Evolutionary conservation across 2,329 filamentous ascomycete species (phyloP).

Genomic region (Bipolaris gigantea): DNA sequence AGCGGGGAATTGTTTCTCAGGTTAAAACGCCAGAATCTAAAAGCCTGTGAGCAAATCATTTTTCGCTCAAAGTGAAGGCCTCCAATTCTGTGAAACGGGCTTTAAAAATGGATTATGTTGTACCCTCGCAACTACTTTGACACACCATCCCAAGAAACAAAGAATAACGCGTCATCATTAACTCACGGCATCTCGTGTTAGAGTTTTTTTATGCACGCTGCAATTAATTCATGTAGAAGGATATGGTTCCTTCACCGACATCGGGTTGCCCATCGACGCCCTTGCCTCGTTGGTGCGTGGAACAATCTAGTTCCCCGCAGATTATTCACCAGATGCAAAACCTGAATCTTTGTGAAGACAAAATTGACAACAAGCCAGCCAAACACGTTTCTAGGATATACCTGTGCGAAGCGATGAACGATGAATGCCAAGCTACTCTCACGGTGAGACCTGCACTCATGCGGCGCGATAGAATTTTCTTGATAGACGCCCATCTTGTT

Average conservation of each 20-base stretch:
- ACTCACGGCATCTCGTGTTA: accelerated
- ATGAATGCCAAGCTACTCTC: neutral
- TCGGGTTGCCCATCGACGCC: too few species aligned
- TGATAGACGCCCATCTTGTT: neutral
- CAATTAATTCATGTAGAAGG: too few species aligned
- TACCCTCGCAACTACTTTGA: neutral
- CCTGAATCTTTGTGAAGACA: too few species aligned
- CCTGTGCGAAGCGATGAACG: neutral
- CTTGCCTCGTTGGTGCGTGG: too few species aligned
- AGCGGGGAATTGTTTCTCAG: neutral
- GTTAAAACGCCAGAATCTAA: neutral
- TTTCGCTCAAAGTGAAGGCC: neutral
- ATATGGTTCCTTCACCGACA: too few species aligned
- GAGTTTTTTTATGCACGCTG: too few species aligned
- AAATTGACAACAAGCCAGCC: too few species aligned
- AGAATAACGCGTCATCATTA: too few species aligned
- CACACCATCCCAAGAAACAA: too few species aligned
- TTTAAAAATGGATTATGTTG: neutral
- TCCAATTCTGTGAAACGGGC: neutral
- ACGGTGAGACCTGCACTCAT: neutral
- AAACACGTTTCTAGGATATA: too few species aligned
- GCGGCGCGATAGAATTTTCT: neutral
- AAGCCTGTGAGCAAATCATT: neutral
- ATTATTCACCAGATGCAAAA: too few species aligned
- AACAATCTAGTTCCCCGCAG: too few species aligned